These are phyloP conservation scores for Hypericum androsaemum DNA, from an alignment of 345 rosid genomes.

Conservation along the genomic window DNA sequence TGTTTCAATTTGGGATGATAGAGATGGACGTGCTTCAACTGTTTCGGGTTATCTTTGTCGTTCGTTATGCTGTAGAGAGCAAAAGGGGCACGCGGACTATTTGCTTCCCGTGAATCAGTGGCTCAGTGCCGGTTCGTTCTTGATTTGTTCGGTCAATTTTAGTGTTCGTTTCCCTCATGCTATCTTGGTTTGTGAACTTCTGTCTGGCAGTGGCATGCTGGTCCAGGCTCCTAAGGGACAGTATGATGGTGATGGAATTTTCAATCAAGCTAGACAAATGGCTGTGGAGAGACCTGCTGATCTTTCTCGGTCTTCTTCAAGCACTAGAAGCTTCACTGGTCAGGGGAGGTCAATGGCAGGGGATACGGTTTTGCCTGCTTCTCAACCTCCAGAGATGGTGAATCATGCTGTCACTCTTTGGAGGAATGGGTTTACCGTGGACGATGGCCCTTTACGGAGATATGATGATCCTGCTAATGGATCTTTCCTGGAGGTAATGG, in stretches of 20 bases:
- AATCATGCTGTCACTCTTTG: constrained; percentile 68
- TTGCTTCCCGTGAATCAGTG: too few relatives aligned
- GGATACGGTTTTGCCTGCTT: constrained; percentile 46
- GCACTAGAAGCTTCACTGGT: constrained; percentile 65
- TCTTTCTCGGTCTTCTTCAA: constrained; percentile 34
- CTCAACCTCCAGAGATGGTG: constrained; percentile 46
- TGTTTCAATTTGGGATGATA: too few relatives aligned
- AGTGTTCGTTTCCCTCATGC: too few relatives aligned
- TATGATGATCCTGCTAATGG: constrained; percentile 77
- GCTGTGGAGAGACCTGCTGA: constrained; percentile 63
- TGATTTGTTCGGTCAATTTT: too few relatives aligned
- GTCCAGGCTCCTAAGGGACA: constrained; percentile 69
- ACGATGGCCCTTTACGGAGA: constrained; percentile 74
- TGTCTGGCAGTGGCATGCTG: constrained; percentile 73
- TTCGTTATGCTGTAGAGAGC: too few relatives aligned
- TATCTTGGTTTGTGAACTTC: background rate
- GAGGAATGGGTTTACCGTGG: constrained; percentile 85
- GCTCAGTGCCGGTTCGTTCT: too few relatives aligned
- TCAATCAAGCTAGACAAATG: constrained; percentile 50
- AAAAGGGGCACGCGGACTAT: too few relatives aligned
- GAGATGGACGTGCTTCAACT: too few relatives aligned
- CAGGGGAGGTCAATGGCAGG: constrained; percentile 66
- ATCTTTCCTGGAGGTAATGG: constrained; percentile 65
- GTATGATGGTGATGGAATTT: constrained; percentile 55
- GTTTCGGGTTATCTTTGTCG: too few relatives aligned